These are phyloP conservation scores for Eutrema salsugineum DNA, from an alignment of 441 rosid genomes.

Conservation along the genomic window DNA sequence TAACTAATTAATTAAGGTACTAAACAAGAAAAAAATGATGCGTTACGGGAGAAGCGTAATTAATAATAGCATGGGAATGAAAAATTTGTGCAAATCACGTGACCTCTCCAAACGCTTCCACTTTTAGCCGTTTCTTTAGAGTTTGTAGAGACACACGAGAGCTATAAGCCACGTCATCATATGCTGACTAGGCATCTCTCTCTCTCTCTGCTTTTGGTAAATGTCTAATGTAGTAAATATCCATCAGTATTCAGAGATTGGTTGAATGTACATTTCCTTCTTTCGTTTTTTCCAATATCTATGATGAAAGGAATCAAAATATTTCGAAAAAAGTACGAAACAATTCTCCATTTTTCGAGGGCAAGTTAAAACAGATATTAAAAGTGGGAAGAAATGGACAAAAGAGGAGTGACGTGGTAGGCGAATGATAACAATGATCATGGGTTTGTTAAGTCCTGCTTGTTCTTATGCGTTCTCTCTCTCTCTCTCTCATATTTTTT, in stretches of 20 bases:
- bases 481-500: not conserved
- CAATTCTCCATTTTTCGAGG: slow-evolving; percentile 23
- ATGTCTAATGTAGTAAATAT: not conserved
- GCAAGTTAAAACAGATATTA: slow-evolving; percentile 22
- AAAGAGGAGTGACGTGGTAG: slow-evolving; percentile 28
- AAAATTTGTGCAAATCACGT: slow-evolving; percentile 23
- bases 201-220: slow-evolving; percentile 3
- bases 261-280: not conserved
- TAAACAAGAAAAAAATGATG: not conserved
- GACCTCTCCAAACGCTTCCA: slow-evolving; percentile 21
- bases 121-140: slow-evolving; percentile 23
- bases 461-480: slow-evolving; percentile 14
- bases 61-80: not conserved
- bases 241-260: not conserved
- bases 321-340: slow-evolving; percentile 8
- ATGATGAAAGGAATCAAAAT: slow-evolving; percentile 21
- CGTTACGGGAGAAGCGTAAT: slow-evolving; percentile 26
- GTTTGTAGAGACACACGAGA: slow-evolving; percentile 22
- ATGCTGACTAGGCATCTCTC: slow-evolving; percentile 22
- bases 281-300: not conserved
- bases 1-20: not conserved
- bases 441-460: slow-evolving; percentile 31
- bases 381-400: slow-evolving; percentile 28
- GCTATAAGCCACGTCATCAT: slow-evolving; percentile 13
- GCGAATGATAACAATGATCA: slow-evolving; percentile 31